Conservation (phyloP, 257 asterid genomes). For the Solanum phureja region DNA sequence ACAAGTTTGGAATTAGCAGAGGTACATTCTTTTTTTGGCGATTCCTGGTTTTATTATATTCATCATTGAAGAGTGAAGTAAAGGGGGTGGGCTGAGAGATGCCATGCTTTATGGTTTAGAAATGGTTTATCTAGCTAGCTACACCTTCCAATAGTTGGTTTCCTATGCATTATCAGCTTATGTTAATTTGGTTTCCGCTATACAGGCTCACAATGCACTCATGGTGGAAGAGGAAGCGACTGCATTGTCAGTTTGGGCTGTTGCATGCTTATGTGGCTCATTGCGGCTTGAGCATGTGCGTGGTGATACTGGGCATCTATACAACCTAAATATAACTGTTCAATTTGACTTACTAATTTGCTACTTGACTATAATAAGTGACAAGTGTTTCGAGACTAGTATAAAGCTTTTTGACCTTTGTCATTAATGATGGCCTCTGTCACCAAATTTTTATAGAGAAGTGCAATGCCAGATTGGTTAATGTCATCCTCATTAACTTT, state of each 20-base stretch:
- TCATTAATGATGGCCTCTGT: background rate
- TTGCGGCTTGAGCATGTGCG: constrained; percentile 90
- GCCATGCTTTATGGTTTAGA: background rate
- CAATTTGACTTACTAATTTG: background rate
- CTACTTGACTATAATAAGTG: background rate
- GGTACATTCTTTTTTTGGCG: constrained; percentile 27
- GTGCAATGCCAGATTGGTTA: background rate
- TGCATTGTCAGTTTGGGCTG: constrained; percentile 91
- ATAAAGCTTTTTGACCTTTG: background rate
- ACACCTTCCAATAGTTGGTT: background rate
- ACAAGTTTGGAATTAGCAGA: constrained; percentile 87
- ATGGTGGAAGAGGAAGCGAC: constrained; percentile 97
- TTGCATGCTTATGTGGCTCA: constrained; percentile 95
- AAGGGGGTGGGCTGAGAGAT: background rate
- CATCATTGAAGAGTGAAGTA: background rate
- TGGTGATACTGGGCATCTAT: constrained; percentile 1
- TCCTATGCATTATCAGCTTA: background rate
- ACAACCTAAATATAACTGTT: background rate
- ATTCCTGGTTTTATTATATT: background rate
- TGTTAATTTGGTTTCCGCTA: background rate
- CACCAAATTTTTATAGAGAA: background rate
- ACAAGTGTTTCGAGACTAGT: background rate
- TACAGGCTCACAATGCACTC: constrained; percentile 73
- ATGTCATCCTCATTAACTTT: background rate
- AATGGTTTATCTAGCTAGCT: background rate